Evolutionary conservation across 179 eudicot species (phyloP), one percentile per base, ranked within the genome.

Genomic region (Spinacia oleracea): DNA sequence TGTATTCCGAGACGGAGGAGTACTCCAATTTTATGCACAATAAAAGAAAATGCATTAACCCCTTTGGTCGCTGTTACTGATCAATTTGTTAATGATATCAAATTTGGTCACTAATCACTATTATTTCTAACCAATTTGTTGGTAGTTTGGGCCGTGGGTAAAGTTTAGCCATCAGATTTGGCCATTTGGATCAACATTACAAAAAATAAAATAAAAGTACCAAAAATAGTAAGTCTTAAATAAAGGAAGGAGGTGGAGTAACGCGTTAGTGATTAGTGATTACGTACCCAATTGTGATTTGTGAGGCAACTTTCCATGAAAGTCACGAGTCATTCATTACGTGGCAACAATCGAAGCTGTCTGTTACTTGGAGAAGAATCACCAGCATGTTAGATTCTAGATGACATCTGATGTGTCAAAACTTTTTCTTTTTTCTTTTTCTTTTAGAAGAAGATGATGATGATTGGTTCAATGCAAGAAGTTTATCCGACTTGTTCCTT

Each of bases 271-370:
- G 35, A 20, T 56, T 35, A 23, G n/a, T 8, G 35, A 20, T 75
- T 75, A 23, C 59, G 78, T 75, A 75, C 70, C 70, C 59, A 34
- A 8, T 20, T 27, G 63, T 66, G 46, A 34, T 3, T 20, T 27
- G 63, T 66, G 46, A 66, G 79, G 14, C 62, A 66, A 34, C 65
- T 25, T 32, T 66, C 48, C 73, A 65, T 66, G 79, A 77, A 77
- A 77, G 73, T 35, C 79, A 77, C 21, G 51, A 34, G 35, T 32
- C 8, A 40, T 74, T 0, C 12, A 18, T 77, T 48, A 51, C 79
- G 79, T 77, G 79, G 79, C 73, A 67, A 35, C 21, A 68, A 20
- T 23, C 2, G 0, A 67, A n/a, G 14, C 10, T 4, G 51, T 8
- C 20, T 77, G 79, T 77, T 60, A 78, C 15, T 29, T 43, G 5